Conservation (phyloP, 169 alveolate species). For the Babesia gibsoni region DNA sequence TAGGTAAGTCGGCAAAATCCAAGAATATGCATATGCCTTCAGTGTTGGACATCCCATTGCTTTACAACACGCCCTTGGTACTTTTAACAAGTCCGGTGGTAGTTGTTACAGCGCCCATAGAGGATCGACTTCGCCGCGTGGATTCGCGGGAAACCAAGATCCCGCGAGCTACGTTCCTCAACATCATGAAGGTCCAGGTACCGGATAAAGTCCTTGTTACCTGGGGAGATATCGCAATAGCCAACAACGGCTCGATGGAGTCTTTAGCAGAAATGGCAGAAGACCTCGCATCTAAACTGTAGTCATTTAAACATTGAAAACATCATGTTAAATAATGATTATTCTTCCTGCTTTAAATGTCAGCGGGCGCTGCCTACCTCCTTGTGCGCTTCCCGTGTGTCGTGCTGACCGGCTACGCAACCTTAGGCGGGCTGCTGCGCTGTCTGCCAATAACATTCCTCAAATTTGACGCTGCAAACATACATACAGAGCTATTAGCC, state of each 20-base stretch:
- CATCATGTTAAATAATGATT: no score
- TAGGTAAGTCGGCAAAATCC: slow-evolving; percentile 12
- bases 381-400: no score
- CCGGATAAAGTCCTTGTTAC: slow-evolving; percentile 29
- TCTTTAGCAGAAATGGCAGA: slow-evolving; percentile 13
- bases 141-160: slow-evolving; percentile 63
- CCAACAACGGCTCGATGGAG: slow-evolving; percentile 21
- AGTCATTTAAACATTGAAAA: neutral
- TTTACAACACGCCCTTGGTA: slow-evolving; percentile 71
- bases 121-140: slow-evolving; percentile 66
- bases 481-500: no score
- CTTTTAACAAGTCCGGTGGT: slow-evolving; percentile 70
- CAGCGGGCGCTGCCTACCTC: no score
- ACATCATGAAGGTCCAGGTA: slow-evolving; percentile 66
- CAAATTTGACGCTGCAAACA: no score
- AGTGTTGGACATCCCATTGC: slow-evolving; percentile 75
- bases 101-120: slow-evolving; percentile 65
- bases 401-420: no score
- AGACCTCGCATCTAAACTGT: neutral
- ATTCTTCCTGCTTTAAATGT: no score
- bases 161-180: slow-evolving; percentile 65
- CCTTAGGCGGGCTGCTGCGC: no score
- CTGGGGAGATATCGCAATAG: slow-evolving; percentile 61
- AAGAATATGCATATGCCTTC: slow-evolving; percentile 4
- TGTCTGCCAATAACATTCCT: no score